Conservation (phyloP, 805 yeast genomes). For the Cyberlindnera nakhonratchasimensis region DNA sequence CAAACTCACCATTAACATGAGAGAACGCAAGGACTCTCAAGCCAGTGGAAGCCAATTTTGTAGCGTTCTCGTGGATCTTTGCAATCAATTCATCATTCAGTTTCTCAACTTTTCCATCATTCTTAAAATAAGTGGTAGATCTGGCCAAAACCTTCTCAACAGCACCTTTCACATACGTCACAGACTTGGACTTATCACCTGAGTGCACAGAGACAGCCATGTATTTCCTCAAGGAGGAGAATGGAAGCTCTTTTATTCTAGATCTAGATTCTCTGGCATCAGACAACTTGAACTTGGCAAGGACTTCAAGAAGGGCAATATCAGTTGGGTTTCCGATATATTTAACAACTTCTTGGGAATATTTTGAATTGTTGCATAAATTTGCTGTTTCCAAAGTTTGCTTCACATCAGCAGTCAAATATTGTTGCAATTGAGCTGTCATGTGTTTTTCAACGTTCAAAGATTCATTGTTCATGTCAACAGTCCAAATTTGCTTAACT, state of each 20-base stretch:
- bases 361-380: conserved; percentile 72
- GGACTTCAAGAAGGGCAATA: conserved; percentile 78
- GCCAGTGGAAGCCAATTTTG: conserved; percentile 73
- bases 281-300: conserved; percentile 64
- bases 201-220: conserved; percentile 77
- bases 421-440: conserved; percentile 36
- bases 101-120: conserved; percentile 56
- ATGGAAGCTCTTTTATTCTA: conserved; percentile 74
- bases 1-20: conserved; percentile 39
- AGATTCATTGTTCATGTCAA: conserved; percentile 47
- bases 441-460: conserved; percentile 45
- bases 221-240: conserved; percentile 78
- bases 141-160: conserved; percentile 64
- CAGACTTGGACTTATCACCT: conserved; percentile 54
- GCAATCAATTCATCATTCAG: conserved; percentile 48
- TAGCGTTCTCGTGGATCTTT: conserved; percentile 55
- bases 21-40: conserved; percentile 85
- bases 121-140: conserved; percentile 57
- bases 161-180: conserved; percentile 86
- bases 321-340: conserved; percentile 93
- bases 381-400: conserved; percentile 62
- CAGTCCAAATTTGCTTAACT: conserved; percentile 77
- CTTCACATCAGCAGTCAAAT: conserved; percentile 52
- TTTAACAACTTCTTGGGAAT: conserved; percentile 62
- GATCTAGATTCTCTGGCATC: conserved; percentile 62